These are phyloP conservation scores for Naganishia vaughanmartiniae DNA, from an alignment of 768 basidiomycete genomes.

Conservation along the genomic window DNA sequence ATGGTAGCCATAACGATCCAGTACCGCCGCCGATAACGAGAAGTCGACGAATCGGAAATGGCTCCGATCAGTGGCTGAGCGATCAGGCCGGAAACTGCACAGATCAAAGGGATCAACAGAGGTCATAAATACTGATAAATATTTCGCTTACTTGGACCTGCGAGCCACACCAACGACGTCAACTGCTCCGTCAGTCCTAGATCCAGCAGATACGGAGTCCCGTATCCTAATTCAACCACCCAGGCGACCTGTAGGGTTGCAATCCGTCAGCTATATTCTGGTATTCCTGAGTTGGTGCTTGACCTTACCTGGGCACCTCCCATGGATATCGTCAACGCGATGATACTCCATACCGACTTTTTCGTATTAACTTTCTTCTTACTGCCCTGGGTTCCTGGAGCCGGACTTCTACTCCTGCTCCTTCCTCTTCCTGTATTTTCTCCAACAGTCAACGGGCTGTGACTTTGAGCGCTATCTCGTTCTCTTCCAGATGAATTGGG, in stretches of 20 bases:
- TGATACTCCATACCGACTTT: constrained; percentile 46
- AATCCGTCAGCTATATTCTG: constrained; percentile 17
- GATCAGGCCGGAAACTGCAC: constrained; percentile 74
- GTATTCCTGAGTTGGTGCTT: neutral
- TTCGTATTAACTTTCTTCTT: constrained; percentile 38
- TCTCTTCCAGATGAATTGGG: constrained; percentile 23
- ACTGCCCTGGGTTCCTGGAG: constrained; percentile 24
- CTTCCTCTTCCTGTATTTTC: neutral
- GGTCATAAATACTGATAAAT: neutral
- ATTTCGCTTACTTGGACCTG: constrained; percentile 64
- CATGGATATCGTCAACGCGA: constrained; percentile 69
- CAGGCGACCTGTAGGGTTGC: neutral
- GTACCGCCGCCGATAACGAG: constrained; percentile 79
- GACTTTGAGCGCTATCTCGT: constrained; percentile 28
- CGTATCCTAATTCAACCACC: constrained; percentile 63
- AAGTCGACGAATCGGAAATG: constrained; percentile 88
- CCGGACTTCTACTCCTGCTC: constrained; percentile 15
- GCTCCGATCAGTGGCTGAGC: constrained; percentile 98
- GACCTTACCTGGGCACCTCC: constrained; percentile 62
- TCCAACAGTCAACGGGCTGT: constrained; percentile 9
- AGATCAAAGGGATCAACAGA: neutral
- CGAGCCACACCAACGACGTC: constrained; percentile 88
- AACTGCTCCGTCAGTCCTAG: constrained; percentile 80
- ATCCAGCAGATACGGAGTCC: constrained; percentile 84
- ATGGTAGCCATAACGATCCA: constrained; percentile 89